Conservation (phyloP, 208 protist genomes). For the Acanthamoeba pearcei region DNA sequence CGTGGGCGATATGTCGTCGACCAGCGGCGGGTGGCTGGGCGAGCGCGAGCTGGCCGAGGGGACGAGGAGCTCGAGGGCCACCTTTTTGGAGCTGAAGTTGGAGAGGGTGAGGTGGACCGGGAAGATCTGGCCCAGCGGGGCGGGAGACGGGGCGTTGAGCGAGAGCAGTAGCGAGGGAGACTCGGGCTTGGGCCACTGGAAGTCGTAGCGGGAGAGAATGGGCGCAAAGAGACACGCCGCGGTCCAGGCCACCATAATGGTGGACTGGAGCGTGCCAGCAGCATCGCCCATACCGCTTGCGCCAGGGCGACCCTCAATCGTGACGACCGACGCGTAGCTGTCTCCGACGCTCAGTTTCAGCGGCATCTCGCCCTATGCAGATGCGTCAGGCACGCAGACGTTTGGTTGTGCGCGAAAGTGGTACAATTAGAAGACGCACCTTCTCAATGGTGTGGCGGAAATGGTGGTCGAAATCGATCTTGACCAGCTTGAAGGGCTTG, state of each 20-base stretch:
- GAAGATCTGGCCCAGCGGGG: slow-evolving; percentile 40
- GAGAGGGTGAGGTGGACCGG: slow-evolving; percentile 56
- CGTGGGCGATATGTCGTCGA: slow-evolving; percentile 32
- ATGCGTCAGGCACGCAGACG: not conserved
- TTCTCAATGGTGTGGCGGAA: slow-evolving; percentile 48
- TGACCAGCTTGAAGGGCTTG: slow-evolving; percentile 12
- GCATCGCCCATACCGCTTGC: slow-evolving; percentile 18
- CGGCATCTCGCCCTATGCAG: not conserved
- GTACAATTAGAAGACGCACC: not conserved
- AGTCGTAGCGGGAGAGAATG: slow-evolving; percentile 58
- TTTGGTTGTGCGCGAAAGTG: not conserved
- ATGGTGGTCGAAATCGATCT: slow-evolving; percentile 56
- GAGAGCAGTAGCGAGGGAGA: slow-evolving; percentile 48
- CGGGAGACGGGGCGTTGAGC: slow-evolving; percentile 43
- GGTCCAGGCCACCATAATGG: slow-evolving; percentile 45
- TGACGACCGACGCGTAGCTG: slow-evolving; percentile 28
- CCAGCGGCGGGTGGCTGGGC: slow-evolving; percentile 30
- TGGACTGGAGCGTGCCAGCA: slow-evolving; percentile 36
- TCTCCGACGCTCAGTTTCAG: slow-evolving; percentile 31
- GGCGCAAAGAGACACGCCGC: slow-evolving; percentile 39
- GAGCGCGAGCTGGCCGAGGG: slow-evolving; percentile 11
- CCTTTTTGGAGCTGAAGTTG: slow-evolving; percentile 7
- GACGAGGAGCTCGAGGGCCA: slow-evolving; percentile 51
- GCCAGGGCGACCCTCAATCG: not conserved
- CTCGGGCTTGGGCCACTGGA: slow-evolving; percentile 48